These are phyloP conservation scores for Aciculosporium take DNA, from an alignment of 2,329 filamentous ascomycete genomes.

Conservation along the genomic window DNA sequence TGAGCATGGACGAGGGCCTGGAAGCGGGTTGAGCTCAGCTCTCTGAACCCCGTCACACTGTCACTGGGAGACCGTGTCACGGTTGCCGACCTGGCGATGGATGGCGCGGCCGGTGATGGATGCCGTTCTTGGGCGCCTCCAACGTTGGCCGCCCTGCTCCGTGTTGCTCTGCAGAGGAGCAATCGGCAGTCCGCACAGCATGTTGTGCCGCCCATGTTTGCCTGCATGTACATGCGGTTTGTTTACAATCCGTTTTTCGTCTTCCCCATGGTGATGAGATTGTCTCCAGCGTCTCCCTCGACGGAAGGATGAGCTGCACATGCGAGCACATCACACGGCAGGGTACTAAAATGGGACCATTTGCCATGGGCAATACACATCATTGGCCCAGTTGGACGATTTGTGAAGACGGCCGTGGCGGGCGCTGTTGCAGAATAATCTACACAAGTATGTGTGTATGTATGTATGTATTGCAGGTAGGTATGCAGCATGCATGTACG, in stretches of 20 bases:
- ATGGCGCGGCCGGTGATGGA: no score
- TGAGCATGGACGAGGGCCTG: no score
- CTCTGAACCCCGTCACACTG: no score
- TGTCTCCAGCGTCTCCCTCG: neutral
- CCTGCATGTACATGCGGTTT: neutral
- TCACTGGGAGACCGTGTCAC: no score
- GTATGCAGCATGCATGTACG: no score
- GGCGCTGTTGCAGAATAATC: neutral
- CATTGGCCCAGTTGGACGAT: neutral
- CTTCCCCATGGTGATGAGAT: neutral
- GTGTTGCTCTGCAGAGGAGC: no score
- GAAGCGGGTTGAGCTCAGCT: no score
- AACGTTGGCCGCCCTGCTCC: no score
- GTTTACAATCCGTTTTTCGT: neutral
- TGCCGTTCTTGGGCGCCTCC: no score
- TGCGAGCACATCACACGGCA: neutral
- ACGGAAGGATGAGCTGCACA: neutral
- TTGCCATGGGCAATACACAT: neutral
- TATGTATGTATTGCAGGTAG: neutral
- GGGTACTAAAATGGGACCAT: neutral
- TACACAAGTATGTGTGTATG: neutral
- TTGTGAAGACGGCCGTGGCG: no score
- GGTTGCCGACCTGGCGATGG: no score
- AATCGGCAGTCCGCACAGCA: no score
- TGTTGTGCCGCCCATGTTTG: neutral